Conservation (phyloP, 2,329 filamentous ascomycete species). For the Aspergillus brasiliensis region DNA sequence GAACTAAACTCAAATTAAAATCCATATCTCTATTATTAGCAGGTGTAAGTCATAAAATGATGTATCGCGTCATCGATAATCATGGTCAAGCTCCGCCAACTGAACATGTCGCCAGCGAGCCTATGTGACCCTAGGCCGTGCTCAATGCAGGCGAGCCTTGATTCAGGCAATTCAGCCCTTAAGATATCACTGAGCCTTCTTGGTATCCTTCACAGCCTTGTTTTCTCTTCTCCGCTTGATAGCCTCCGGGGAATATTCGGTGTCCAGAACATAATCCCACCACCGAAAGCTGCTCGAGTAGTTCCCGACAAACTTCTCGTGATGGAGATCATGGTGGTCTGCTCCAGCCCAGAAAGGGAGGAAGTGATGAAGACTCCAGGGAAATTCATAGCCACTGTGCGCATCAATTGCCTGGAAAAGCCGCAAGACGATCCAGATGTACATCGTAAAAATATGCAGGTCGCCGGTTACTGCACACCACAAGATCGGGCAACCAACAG, state of each 20-base stretch:
- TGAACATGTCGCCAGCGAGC: not conserved
- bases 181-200: slow-evolving; percentile 31
- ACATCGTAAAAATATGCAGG: slow-evolving; percentile 96
- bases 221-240: slow-evolving; percentile 77
- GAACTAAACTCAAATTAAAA: not conserved
- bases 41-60: slow-evolving; percentile 1
- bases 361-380: slow-evolving; percentile 94
- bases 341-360: slow-evolving; percentile 97
- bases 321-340: slow-evolving; percentile 93
- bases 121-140: not conserved
- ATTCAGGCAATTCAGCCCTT: no score
- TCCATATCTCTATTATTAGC: not conserved
- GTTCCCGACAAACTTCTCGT: slow-evolving; percentile 98
- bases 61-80: not conserved
- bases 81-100: not conserved
- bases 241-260: slow-evolving; percentile 86
- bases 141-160: not conserved
- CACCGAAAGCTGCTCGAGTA: slow-evolving; percentile 97
- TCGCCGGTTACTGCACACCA: slow-evolving; percentile 83
- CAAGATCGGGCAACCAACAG: slow-evolving; percentile 77
- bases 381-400: slow-evolving; percentile 97
- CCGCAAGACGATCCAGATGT: slow-evolving; percentile 88
- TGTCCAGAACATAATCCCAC: slow-evolving; percentile 96
- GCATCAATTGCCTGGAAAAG: slow-evolving; percentile 98
- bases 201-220: slow-evolving; percentile 26